phyloP scores from a whole-genome alignment of 495 filamentous ascomycete species.

The Cladorrhinum samala region DNA sequence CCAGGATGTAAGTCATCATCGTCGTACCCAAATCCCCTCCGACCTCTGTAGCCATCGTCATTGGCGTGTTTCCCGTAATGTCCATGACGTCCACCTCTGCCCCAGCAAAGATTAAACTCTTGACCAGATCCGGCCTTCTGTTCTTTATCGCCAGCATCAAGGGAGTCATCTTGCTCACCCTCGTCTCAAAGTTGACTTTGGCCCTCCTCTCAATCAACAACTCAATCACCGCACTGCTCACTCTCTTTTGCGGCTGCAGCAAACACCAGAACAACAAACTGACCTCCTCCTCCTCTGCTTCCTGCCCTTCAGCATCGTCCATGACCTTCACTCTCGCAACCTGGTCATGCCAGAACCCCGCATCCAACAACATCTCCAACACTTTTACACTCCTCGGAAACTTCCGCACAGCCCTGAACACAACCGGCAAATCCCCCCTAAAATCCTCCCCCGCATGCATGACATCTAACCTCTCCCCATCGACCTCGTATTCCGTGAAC shows the following conservation, averaged over 20 bases:
- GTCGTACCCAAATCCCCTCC: slow-evolving; percentile 39
- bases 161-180: slow-evolving; percentile 37
- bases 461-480: slow-evolving; percentile 36
- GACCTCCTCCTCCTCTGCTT: slow-evolving; percentile 32
- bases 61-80: slow-evolving; percentile 37
- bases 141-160: slow-evolving; percentile 43
- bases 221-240: slow-evolving; percentile 39
- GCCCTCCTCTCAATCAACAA: slow-evolving; percentile 37
- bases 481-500: slow-evolving; percentile 38
- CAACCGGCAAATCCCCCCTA: slow-evolving; percentile 26
- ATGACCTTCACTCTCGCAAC: slow-evolving; percentile 27
- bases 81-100: slow-evolving; percentile 42
- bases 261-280: slow-evolving; percentile 43
- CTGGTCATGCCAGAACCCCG: slow-evolving; percentile 44
- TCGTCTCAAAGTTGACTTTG: slow-evolving; percentile 42
- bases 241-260: slow-evolving; percentile 43
- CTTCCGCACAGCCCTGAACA: slow-evolving; percentile 36
- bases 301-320: slow-evolving; percentile 24
- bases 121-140: slow-evolving; percentile 39
- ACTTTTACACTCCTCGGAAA: slow-evolving; percentile 40
- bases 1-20: slow-evolving; percentile 41
- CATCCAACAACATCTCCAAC: slow-evolving; percentile 36
- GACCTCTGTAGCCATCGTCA: slow-evolving; percentile 42
- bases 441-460: slow-evolving; percentile 27
- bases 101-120: slow-evolving; percentile 34